Conservation (phyloP, 345 rosid genomes). For the Rhodomyrtus tomentosa region DNA sequence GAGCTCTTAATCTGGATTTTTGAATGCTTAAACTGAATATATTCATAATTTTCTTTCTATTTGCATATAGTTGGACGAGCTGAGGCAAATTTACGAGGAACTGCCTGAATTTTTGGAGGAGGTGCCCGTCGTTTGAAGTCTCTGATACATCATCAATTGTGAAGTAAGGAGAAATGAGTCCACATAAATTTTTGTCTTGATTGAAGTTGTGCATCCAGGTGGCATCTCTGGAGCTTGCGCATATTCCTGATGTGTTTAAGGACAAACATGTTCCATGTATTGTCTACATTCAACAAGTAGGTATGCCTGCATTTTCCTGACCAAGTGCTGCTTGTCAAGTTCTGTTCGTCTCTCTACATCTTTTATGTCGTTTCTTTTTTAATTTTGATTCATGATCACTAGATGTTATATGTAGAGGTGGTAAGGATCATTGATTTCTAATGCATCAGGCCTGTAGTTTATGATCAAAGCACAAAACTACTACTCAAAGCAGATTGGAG, state of each 20-base stretch:
- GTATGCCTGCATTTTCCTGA: conserved; percentile 33
- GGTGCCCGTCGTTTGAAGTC: conserved; percentile 29
- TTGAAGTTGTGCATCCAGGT: conserved; percentile 36
- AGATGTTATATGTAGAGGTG: neutral
- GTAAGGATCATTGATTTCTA: neutral
- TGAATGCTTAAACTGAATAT: neutral
- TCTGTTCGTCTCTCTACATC: neutral
- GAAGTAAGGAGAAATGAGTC: neutral
- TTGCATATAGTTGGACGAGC: conserved; percentile 62
- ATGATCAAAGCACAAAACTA: neutral
- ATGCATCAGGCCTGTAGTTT: neutral
- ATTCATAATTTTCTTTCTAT: neutral
- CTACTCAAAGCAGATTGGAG: neutral
- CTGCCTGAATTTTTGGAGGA: conserved; percentile 81
- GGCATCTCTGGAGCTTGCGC: conserved; percentile 56
- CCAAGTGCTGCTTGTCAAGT: neutral
- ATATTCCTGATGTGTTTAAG: conserved; percentile 45
- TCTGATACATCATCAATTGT: neutral
- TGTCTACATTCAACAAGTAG: conserved; percentile 81
- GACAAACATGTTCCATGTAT: conserved; percentile 50
- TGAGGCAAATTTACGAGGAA: conserved; percentile 90
- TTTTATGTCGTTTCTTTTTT: neutral
- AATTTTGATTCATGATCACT: neutral
- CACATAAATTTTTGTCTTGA: neutral
- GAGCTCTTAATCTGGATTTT: neutral